Percentiles rank a stretch among this genome's conserved stretches.
Evolutionary conservation across 192 early-diverging fungal genomes (phyloP).

Genomic region (Chytriomyces sp.): DNA sequence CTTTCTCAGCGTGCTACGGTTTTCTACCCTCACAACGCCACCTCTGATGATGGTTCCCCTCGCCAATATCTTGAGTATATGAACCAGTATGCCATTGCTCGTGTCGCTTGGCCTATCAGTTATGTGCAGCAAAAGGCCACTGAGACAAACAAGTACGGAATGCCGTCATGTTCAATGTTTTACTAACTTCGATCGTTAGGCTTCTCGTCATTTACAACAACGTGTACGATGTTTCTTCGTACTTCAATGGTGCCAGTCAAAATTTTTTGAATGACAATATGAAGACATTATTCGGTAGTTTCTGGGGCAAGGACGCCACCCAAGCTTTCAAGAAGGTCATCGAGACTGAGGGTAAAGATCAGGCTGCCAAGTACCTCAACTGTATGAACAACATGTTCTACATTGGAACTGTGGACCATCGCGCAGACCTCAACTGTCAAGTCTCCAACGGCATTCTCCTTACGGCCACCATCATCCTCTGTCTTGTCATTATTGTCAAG

Average conservation of each 20-base stretch:
- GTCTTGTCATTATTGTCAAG: conserved; percentile 88
- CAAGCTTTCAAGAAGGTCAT: conserved; percentile 28
- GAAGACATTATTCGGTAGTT: conserved; percentile 33
- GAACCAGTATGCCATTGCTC: conserved; percentile 53
- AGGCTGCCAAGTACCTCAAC: conserved; percentile 29
- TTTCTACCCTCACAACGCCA: conserved; percentile 34
- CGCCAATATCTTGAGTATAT: conserved; percentile 48
- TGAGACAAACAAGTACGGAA: conserved; percentile 18
- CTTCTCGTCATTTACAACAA: conserved; percentile 57
- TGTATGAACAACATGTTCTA: conserved; percentile 88
- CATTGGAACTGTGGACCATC: conserved; percentile 74
- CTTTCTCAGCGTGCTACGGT: conserved; percentile 23
- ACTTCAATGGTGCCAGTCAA: conserved; percentile 37
- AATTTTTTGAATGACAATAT: conserved; percentile 36
- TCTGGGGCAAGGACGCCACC: conserved; percentile 46
- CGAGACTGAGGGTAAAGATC: conserved; percentile 17
- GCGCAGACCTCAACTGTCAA: conserved; percentile 73
- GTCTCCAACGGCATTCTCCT: conserved; percentile 89
- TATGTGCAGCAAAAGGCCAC: conserved; percentile 31
- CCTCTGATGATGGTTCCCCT: conserved; percentile 25
- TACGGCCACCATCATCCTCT: conserved; percentile 76
- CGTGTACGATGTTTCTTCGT: conserved; percentile 55
- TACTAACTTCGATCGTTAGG: conserved; percentile 16
- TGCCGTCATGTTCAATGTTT: background rate
- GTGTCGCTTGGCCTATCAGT: conserved; percentile 45